Evolutionary conservation across 2,329 filamentous ascomycete species (phyloP), one percentile per base, ranked within the genome.

Genomic region (Fusarium sp.): DNA sequence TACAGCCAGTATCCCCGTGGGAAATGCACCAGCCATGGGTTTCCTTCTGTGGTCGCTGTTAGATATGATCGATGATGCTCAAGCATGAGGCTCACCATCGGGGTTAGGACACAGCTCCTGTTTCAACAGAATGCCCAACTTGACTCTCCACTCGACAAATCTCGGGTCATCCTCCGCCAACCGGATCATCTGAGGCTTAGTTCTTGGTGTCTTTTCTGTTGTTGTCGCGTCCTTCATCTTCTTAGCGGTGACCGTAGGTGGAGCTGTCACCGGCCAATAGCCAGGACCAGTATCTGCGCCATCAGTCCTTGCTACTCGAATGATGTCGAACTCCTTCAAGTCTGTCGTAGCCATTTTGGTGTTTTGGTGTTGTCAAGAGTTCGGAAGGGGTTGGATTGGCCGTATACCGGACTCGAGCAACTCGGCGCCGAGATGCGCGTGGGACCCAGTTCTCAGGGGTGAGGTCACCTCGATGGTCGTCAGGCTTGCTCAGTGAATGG

Each of bases 1-100:
- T 87, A 87, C 4, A 87, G 78, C 85, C 85, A 87, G 76, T 87
- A 87, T 2, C 85, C 85, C 27, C 81, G 76, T 16, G 85, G 85
- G 27, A 87, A 86, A n/a, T 84, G 79, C 11, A 86, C 80, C 63
- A 84, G 83, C 85, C 85, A 87, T 1, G 85, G 70, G 52, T 84
- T 82, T 25, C 85, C 85, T 66, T 86, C 84, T 86, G 41, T 27
- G 13, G 8, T 16, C 8, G n/a, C 50, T 18, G 66, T 72, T 66
- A 82, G 67, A 70, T 45, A 9, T 43, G 27, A n/a, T 54, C 11
- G n/a, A 20, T 11, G 20, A 32, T 14, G 41, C 23, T 23, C 23
- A 50, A 34, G 27, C 6, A 18, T 27, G 48, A 18, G 27, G 64
- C 80, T 78, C 79, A 84, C 83, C 84, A 25, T 85, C 82, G 8